phyloP scores from a whole-genome alignment of 2,329 filamentous ascomycete genomes.

The Cercospora sojina region DNA sequence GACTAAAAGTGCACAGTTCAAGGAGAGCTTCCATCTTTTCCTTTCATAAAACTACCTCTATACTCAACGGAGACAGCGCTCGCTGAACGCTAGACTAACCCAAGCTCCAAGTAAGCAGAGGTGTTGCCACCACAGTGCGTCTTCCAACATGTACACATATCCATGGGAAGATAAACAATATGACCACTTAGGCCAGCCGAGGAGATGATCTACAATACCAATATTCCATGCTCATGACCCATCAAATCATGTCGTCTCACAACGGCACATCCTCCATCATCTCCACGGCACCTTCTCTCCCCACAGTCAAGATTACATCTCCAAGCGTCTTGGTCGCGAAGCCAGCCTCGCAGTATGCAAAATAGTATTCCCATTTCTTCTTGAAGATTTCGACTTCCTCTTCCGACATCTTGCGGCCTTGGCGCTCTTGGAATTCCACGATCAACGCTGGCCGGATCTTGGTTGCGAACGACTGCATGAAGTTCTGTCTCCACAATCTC shows the following conservation, averaged over 20 bases:
- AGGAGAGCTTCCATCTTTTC: neutral
- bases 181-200: neutral
- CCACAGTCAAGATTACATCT: constrained; percentile 70
- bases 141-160: neutral
- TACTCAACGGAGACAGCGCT: neutral
- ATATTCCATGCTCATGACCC: neutral
- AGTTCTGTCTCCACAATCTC: constrained; percentile 66
- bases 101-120: neutral
- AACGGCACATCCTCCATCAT: constrained; percentile 70
- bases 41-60: neutral
- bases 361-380: constrained; percentile 77
- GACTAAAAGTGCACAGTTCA: neutral
- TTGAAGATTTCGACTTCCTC: constrained; percentile 66
- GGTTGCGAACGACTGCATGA: constrained; percentile 61
- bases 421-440: constrained; percentile 48
- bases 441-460: constrained; percentile 62
- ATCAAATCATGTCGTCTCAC: constrained; percentile 35
- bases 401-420: constrained; percentile 52
- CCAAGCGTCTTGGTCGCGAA: constrained; percentile 71
- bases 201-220: neutral
- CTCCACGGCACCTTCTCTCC: constrained; percentile 62
- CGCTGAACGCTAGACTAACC: neutral
- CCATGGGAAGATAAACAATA: neutral
- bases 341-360: constrained; percentile 71
- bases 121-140: constrained; percentile 2